These are phyloP conservation scores for Cyclocybe cylindracea DNA, from an alignment of 768 basidiomycete species.

Conservation along the genomic window DNA sequence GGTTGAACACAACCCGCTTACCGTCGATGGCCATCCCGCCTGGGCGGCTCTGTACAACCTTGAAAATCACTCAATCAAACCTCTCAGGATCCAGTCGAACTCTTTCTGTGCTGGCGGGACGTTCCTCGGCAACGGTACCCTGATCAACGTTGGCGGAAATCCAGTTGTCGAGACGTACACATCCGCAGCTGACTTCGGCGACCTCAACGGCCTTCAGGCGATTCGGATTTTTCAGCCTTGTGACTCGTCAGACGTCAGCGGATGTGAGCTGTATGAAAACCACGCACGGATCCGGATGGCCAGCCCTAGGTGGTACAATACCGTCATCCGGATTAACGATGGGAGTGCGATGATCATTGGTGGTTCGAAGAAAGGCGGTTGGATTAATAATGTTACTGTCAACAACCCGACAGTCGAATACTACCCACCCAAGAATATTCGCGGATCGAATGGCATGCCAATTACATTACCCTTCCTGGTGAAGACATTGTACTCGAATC, in stretches of 20 bases:
- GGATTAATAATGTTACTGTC: slow-evolving; percentile 81
- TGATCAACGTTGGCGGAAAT: slow-evolving; percentile 82
- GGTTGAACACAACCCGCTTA: slow-evolving; percentile 82
- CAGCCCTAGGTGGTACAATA: slow-evolving; percentile 81
- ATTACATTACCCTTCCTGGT: slow-evolving; percentile 63
- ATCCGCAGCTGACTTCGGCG: slow-evolving; percentile 72
- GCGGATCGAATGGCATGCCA: slow-evolving; percentile 66
- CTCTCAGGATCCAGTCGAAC: slow-evolving; percentile 70
- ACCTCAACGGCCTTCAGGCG: slow-evolving; percentile 71
- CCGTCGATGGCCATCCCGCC: slow-evolving; percentile 73
- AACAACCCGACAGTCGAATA: slow-evolving; percentile 85
- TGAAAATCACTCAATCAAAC: slow-evolving; percentile 57
- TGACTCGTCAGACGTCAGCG: slow-evolving; percentile 40
- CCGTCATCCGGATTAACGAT: slow-evolving; percentile 66
- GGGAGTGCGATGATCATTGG: slow-evolving; percentile 86
- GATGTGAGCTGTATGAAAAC: slow-evolving; percentile 68
- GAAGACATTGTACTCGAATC: slow-evolving; percentile 77
- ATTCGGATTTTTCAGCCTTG: slow-evolving; percentile 76
- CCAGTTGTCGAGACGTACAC: slow-evolving; percentile 69
- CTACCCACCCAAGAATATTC: slow-evolving; percentile 77
- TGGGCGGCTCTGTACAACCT: slow-evolving; percentile 81
- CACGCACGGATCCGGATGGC: slow-evolving; percentile 68
- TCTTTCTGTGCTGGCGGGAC: slow-evolving; percentile 87
- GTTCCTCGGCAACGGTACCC: slow-evolving; percentile 74
- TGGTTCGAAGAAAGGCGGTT: slow-evolving; percentile 79